These are phyloP conservation scores for Saccharomyces mikatae DNA, from an alignment of 805 yeast genomes.

Conservation along the genomic window DNA sequence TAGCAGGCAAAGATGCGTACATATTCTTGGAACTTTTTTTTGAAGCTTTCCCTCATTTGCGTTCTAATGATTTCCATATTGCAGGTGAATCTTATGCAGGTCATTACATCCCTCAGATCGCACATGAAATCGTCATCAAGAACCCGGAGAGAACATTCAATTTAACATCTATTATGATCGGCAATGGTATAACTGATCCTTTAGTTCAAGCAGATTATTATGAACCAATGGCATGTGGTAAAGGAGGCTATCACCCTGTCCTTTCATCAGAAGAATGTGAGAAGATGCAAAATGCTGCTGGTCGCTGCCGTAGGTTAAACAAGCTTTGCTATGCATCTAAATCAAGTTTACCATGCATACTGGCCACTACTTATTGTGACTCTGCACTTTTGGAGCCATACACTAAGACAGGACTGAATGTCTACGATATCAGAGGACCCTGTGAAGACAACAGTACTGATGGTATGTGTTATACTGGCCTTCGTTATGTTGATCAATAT, in stretches of 20 bases:
- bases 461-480: constrained; percentile 62
- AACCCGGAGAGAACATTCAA: constrained; percentile 48
- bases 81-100: constrained; percentile 86
- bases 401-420: constrained; percentile 71
- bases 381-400: constrained; percentile 60
- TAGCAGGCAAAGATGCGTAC: constrained; percentile 83
- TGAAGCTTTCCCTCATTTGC: constrained; percentile 70
- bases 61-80: constrained; percentile 55
- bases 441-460: constrained; percentile 63
- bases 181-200: constrained; percentile 89
- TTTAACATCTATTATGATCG: constrained; percentile 74
- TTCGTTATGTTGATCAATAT: constrained; percentile 62
- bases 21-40: constrained; percentile 78
- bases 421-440: constrained; percentile 72
- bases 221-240: constrained; percentile 91
- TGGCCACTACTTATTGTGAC: constrained; percentile 77
- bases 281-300: constrained; percentile 50
- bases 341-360: constrained; percentile 68
- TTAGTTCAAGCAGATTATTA: constrained; percentile 69
- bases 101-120: constrained; percentile 69
- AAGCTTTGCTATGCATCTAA: constrained; percentile 56
- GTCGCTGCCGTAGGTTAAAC: constrained; percentile 57
- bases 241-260: constrained; percentile 75
- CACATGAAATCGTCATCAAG: constrained; percentile 40
- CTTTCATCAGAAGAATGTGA: constrained; percentile 63